Evolutionary conservation across 768 basidiomycete species (phyloP), one percentile per base, ranked within the genome.

Genomic region (Agaricus sinodeliciosus): DNA sequence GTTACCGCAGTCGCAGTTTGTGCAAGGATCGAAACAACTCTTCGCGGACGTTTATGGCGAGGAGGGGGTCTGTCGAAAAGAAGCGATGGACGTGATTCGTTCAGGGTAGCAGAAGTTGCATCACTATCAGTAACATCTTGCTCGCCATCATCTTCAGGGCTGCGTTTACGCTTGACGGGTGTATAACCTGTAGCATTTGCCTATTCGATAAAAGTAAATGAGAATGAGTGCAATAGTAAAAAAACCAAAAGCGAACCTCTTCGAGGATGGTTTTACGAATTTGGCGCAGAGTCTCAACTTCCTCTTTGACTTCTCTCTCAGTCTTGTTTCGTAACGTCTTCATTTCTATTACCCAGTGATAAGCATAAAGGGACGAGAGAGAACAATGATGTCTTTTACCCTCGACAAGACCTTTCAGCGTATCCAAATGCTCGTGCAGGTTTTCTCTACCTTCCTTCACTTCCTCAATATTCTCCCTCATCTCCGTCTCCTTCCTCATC

Each of bases 1-100:
- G 78, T 76, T 28, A 83, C 76, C 15, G 79, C 81, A 3, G 82
- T 77, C 6, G 81, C 78, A 5, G 85, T 87, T 43, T 80, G 80
- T 36, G 71, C 75, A 34, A 81, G 67, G 4, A 72, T 69, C 28
- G 67, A 61, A 16, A 68, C 74, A 19, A 78, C 62, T 42, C 67
- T 73, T 56, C 75, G 68, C 1, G 70, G 68, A 11, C 84, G 76
- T 60, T 82, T 84, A 35, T 60, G 63, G 4, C 69, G 65, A 39
- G 65, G 59, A 55, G 69, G n/a, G n/a, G n/a, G 64, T 25, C 56
- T 58, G 62, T 72, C 62, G 54, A 56, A 47, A 15, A 15, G 19
- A 34, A 18, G 54, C 57, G 28, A 45, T 41, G 15, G 28, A 49
- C 22, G 8, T 43, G 40, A 43, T 15, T 42, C 49, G 28, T 22